Percentiles rank a stretch among this genome's conserved stretches.
These are phyloP conservation scores for Phaeophleospora eucalypticola DNA, from an alignment of 2,329 filamentous ascomycete genomes.

Conservation along the genomic window DNA sequence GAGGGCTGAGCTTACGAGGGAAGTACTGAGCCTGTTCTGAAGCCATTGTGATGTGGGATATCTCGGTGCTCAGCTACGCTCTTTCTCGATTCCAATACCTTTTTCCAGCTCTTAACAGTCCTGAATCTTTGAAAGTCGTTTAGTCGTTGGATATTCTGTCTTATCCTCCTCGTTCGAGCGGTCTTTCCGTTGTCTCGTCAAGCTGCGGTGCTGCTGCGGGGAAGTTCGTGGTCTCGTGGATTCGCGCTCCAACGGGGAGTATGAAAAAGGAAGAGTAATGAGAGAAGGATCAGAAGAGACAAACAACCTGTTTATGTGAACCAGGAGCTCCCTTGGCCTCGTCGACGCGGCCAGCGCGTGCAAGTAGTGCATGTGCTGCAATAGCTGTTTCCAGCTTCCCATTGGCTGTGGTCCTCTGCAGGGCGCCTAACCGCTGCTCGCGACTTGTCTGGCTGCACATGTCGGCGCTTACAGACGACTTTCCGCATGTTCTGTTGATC, in stretches of 20 bases:
- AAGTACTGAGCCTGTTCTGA: conserved; percentile 29
- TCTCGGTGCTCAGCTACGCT: background rate
- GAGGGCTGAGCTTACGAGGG: conserved; percentile 24
- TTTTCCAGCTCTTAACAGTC: background rate
- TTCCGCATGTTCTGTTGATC: too few relatives aligned
- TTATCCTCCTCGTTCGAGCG: too few relatives aligned
- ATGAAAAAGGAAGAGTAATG: background rate
- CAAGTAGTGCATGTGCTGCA: background rate
- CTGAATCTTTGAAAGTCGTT: background rate
- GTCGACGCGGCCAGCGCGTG: background rate
- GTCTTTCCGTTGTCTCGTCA: background rate
- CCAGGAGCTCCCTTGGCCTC: background rate
- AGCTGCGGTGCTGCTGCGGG: background rate
- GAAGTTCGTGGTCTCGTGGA: background rate
- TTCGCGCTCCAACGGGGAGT: background rate
- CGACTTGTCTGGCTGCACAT: background rate
- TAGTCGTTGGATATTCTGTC: background rate
- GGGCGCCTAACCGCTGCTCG: background rate
- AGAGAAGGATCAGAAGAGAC: background rate
- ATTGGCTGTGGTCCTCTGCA: background rate
- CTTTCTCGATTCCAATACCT: background rate
- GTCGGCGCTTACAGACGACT: background rate
- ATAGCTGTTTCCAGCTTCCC: background rate
- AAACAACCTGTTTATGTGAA: background rate
- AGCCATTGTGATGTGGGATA: conserved; percentile 14